Base-by-base conservation (phyloP, 2,329 filamentous ascomycete genomes). In the Trichophyton equinum region DNA sequence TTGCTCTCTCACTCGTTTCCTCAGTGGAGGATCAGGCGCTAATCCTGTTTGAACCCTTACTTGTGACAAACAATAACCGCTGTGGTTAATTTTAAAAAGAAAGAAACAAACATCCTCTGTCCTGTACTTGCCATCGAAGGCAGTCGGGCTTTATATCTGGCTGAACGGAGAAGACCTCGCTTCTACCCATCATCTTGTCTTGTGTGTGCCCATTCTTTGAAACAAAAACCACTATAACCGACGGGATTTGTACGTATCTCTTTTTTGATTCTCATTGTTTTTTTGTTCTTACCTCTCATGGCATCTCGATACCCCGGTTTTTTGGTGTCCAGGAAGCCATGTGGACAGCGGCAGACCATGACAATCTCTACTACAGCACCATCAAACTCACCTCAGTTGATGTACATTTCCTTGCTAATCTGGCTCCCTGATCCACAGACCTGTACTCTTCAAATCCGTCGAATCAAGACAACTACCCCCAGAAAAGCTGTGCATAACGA, bases 401-500 rank as follows among this genome's bases (percentile, higher is more conserved):
- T 59, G 57, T 59, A 59, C 57, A 18, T 59, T 64, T 66, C 61
- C 62, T 67, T 74, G 69, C 74, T 76, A 76, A 76, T 76, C 64
- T 64, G 67, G 67, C 60, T 60, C 66, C 63, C 71, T 69, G 61
- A 62, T 64, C 65, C 69, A 68, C 73, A 76, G 74, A 75, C 72
- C 74, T 75, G 74, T 75, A 74, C 71, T 72, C 70, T 72, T 75
- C 67, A 67, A 66, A 46, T 65, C 68, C 63, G 64, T 64, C 65
- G 63, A 67, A 68, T 64, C 61, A 67, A 65, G 61, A 64, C 63
- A 64, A 57, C 55, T 20, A 6, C 30, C 20, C 27, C 55, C 38
- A 38, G 65, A 69, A 71, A 68, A 65, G 70, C 69, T 75, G 73
- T 75, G 71, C 71, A 73, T 72, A 70, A 68, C 66, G 67, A 69